A percentile compares a stretch with the other conserved stretches of the same genome.
phyloP scores from a whole-genome alignment of 345 rosid species.

The Pistacia atlantica region DNA sequence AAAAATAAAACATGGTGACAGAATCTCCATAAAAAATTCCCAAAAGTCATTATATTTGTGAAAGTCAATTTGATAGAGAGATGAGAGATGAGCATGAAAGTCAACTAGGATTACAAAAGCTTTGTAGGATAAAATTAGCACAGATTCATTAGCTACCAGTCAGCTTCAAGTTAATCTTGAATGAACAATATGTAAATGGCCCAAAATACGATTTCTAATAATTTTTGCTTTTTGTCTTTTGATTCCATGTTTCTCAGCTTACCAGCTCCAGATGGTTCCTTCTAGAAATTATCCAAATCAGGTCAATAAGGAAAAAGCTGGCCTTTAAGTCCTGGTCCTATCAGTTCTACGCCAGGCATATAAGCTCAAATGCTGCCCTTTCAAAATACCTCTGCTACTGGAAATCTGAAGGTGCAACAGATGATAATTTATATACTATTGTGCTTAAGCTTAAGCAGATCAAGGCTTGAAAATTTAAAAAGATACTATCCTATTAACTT shows the following conservation, averaged over 20 bases:
- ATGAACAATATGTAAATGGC: neutral
- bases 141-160: too few relatives aligned
- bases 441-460: neutral
- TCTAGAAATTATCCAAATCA: neutral
- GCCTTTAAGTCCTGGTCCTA: neutral
- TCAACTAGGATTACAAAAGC: neutral
- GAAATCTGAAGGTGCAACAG: neutral
- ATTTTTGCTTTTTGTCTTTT: neutral
- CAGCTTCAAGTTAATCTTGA: neutral
- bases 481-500: neutral
- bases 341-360: neutral
- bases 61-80: neutral
- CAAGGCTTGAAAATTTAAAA: neutral
- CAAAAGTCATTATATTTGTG: neutral
- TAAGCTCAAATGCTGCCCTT: neutral
- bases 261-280: neutral
- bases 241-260: neutral
- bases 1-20: neutral
- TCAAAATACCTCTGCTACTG: neutral
- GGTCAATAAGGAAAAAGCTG: neutral
- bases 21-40: neutral
- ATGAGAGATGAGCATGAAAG: neutral
- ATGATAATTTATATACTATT: neutral
- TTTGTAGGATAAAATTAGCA: neutral
- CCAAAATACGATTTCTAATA: neutral